These are phyloP conservation scores for Candida succiphila DNA, from an alignment of 805 yeast species.

Conservation along the genomic window DNA sequence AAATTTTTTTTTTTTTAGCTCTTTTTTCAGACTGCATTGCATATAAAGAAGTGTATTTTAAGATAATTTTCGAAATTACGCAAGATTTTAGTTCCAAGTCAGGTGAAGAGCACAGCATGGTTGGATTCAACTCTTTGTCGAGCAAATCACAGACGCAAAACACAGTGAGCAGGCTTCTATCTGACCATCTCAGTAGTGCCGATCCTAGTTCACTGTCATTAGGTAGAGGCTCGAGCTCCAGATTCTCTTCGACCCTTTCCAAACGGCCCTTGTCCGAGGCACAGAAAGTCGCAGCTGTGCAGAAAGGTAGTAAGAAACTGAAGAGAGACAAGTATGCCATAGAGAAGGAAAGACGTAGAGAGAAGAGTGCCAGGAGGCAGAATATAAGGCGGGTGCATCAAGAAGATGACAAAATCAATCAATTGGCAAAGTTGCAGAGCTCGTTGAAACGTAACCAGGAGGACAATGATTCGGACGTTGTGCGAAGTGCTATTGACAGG, in stretches of 20 bases:
- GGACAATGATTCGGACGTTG: conserved; percentile 27
- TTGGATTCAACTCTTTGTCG: conserved; percentile 8
- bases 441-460: conserved; percentile 7
- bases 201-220: conserved; percentile 4
- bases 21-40: background rate
- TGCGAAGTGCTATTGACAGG: conserved; percentile 24
- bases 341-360: conserved; percentile 10
- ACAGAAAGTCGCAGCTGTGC: conserved; percentile 14
- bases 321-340: conserved; percentile 7
- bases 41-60: too few relatives aligned
- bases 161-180: conserved; percentile 17
- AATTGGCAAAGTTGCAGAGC: conserved; percentile 11
- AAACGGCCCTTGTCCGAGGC: conserved; percentile 15
- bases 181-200: conserved; percentile 15
- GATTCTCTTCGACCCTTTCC: too few relatives aligned
- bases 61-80: too few relatives aligned
- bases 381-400: conserved; percentile 7
- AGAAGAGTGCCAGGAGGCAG: conserved; percentile 8
- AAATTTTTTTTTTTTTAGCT: too few relatives aligned
- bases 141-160: conserved; percentile 10
- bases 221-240: conserved; percentile 1
- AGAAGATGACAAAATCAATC: conserved; percentile 9
- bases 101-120: background rate
- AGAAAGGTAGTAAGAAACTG: conserved; percentile 8
- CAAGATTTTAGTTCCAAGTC: too few relatives aligned